Conservation (phyloP, 225 moss, liverwort and hornwort species). For the Polytrichum formosum region DNA sequence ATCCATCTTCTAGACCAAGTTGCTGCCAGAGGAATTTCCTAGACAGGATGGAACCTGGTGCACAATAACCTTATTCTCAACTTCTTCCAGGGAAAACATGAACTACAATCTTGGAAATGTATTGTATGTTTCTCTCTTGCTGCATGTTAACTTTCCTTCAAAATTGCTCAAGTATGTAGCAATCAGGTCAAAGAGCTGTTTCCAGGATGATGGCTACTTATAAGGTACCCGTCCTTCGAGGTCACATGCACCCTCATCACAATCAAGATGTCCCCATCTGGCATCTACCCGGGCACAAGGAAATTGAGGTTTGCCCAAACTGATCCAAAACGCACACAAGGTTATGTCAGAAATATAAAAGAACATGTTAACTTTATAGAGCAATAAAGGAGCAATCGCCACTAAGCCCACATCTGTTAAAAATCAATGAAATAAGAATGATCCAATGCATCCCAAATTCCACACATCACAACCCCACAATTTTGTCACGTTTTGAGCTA, state of each 20-base stretch:
- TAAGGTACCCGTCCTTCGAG: slow-evolving; percentile 67
- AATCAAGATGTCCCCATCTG: slow-evolving; percentile 87
- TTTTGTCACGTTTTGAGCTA: neutral
- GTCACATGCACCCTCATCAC: slow-evolving; percentile 89
- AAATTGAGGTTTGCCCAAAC: slow-evolving; percentile 86
- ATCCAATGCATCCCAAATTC: neutral
- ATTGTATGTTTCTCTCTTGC: too few species aligned
- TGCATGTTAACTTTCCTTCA: too few species aligned
- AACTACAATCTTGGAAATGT: too few species aligned
- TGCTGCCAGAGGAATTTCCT: too few species aligned
- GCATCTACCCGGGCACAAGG: slow-evolving; percentile 83
- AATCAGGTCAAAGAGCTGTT: too few species aligned
- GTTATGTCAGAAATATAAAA: neutral
- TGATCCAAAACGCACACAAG: slow-evolving; percentile 22
- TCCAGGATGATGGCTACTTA: slow-evolving; percentile 21
- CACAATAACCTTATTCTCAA: too few species aligned
- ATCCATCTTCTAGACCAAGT: too few species aligned
- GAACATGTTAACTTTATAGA: neutral
- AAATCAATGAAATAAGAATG: neutral
- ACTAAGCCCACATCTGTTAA: neutral
- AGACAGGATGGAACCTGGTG: too few species aligned
- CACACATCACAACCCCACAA: neutral
- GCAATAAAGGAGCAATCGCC: neutral
- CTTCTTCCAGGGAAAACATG: too few species aligned
- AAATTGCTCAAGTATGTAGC: too few species aligned